Evolutionary conservation across 192 early-diverging fungal genomes (phyloP).

Genomic region (Coemansia sp.): DNA sequence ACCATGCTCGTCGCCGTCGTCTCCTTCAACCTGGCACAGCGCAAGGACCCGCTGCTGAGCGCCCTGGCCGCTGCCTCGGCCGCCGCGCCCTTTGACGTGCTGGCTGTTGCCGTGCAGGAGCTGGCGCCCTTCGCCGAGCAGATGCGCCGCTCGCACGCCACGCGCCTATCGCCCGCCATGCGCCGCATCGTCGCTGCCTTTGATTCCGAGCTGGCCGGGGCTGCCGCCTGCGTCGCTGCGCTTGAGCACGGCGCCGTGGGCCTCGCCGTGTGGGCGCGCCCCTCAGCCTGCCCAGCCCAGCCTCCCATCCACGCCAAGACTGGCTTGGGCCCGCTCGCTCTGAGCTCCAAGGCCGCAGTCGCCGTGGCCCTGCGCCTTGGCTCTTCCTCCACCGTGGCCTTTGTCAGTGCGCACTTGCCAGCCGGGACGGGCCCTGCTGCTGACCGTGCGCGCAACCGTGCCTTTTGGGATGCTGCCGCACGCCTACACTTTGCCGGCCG

Average conservation of each 20-base stretch:
- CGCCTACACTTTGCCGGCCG: neutral
- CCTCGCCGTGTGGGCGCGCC: constrained; percentile 6
- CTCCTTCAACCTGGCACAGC: constrained; percentile 7
- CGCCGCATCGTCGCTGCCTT: neutral
- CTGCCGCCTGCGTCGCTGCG: neutral
- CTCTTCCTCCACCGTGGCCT: neutral
- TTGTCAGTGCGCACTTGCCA: constrained; percentile 3
- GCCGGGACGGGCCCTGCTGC: neutral
- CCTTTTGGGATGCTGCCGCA: neutral
- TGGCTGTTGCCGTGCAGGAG: constrained; percentile 4
- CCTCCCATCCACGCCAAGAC: neutral
- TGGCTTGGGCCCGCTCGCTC: neutral
- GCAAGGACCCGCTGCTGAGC: neutral
- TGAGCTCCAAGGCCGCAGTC: neutral
- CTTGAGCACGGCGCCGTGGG: constrained; percentile 9
- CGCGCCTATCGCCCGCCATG: neutral
- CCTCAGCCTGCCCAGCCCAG: neutral
- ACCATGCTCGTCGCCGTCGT: neutral
- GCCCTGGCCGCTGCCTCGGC: neutral
- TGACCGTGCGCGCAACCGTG: neutral
- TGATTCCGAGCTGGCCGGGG: neutral
- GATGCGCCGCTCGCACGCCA: neutral
- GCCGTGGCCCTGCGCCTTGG: neutral
- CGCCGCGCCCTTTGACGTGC: neutral
- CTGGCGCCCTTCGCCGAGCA: neutral